Evolutionary conservation across 2,329 filamentous ascomycete species (phyloP), one percentile per base, ranked within the genome.

Genomic region (Cercospora citrullina): DNA sequence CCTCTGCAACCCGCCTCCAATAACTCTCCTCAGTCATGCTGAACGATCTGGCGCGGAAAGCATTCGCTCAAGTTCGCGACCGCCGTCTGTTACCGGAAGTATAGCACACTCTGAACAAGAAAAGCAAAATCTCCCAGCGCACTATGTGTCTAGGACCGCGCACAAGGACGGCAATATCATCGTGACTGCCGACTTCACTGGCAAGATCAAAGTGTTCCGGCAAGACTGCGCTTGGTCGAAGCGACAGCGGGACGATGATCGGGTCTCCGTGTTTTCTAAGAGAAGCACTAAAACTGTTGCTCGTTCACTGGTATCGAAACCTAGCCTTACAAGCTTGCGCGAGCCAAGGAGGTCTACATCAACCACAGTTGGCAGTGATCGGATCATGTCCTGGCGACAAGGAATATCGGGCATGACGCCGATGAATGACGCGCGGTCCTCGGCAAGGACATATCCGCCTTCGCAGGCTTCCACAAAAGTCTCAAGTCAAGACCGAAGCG

Each of bases 211-310:
- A 77, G 91, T 98, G 0, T 97, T 97, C 77, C 88, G 95, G 21
- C 94, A 98, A 79, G 95, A 99, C 77, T 97, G 94, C 77, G 95
- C 94, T 0, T 92, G 87, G 73, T 80, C 85, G 60, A 97, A 96
- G 79, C 89, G 94, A 5, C 86, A 87, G 65, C 75, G 78, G 66
- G 92, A 93, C 65, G 87, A 85, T 42, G 93, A 97, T 72, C 88
- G 90, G 0, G 86, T 87, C 0, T 94, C 91, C 16, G 88, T 88
- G 7, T 91, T 96, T 73, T 93, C 91, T 9, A 89, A 88, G 71
- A 89, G 88, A 73, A 80, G 84, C 53, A 75, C 79, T 1, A 83
- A 83, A n/a, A 81, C 81, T 61, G 77, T 80, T 70, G 83, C 79
- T 65, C 82, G 77, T 75, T 85, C 79, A 21, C 75, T 81, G 6